phyloP scores from a whole-genome alignment of 2,329 filamentous ascomycete genomes.

The Bimuria novae-zelandiae region DNA sequence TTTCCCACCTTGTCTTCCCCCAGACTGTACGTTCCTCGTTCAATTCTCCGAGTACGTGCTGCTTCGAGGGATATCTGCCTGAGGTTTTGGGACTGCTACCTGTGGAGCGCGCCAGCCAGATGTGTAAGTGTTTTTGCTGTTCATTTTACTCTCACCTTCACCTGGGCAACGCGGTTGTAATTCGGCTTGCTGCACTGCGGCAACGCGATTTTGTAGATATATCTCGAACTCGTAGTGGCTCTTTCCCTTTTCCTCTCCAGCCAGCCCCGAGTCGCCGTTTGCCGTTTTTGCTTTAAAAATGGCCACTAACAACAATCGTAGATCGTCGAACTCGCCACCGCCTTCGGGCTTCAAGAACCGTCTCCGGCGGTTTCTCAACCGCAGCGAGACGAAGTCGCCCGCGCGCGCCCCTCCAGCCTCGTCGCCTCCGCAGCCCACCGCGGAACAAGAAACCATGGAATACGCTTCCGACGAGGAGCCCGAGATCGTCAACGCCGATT shows the following conservation, averaged over 20 bases:
- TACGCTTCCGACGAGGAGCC: conserved; percentile 23
- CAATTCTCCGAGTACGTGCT: background rate
- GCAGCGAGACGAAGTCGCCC: conserved; percentile 13
- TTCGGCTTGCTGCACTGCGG: background rate
- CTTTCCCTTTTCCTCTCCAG: background rate
- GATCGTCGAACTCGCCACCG: too few relatives aligned
- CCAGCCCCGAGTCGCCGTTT: background rate
- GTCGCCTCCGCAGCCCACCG: conserved; percentile 12
- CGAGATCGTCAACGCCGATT: conserved; percentile 18
- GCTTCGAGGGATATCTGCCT: background rate
- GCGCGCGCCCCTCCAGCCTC: background rate
- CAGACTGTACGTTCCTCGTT: background rate
- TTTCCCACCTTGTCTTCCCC: background rate
- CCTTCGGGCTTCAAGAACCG: too few relatives aligned
- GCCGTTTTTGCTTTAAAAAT: too few relatives aligned
- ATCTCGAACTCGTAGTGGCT: background rate
- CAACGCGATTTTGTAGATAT: background rate
- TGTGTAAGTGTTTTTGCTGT: background rate
- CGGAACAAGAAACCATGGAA: conserved; percentile 18
- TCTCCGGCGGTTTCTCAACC: too few relatives aligned
- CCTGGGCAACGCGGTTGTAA: background rate
- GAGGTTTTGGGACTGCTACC: too few relatives aligned
- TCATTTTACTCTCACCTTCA: background rate
- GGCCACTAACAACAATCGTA: too few relatives aligned
- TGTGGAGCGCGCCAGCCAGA: background rate